phyloP scores from a whole-genome alignment of 441 rosid genomes.

The Brassica balearica region DNA sequence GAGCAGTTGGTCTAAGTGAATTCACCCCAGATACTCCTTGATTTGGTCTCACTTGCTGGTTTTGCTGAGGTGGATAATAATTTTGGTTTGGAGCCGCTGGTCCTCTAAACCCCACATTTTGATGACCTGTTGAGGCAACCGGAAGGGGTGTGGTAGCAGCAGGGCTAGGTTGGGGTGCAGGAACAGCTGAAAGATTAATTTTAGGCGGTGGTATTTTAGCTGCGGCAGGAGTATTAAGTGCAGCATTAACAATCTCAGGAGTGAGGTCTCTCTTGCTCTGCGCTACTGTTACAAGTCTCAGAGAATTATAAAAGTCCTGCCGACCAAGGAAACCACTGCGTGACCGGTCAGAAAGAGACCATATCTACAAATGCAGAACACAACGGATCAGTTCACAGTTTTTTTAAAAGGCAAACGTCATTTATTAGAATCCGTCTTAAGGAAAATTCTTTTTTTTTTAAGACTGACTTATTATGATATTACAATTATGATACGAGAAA shows the following conservation, averaged over 20 bases:
- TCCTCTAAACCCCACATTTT: conserved; percentile 65
- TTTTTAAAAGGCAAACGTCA: background rate
- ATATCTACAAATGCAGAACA: conserved; percentile 60
- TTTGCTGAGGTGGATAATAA: conserved; percentile 63
- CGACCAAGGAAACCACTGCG: conserved; percentile 78
- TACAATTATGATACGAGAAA: too few species aligned
- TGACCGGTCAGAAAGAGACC: conserved; percentile 84
- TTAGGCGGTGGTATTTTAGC: conserved; percentile 93
- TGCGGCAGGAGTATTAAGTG: conserved; percentile 89
- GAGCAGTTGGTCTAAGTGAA: conserved; percentile 48
- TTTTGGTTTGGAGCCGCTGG: conserved; percentile 65
- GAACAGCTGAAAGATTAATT: conserved; percentile 67
- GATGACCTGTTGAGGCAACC: conserved; percentile 44
- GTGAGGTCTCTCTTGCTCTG: conserved; percentile 94
- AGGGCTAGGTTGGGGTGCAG: conserved; percentile 53
- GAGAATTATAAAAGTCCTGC: conserved; percentile 83
- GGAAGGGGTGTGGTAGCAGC: conserved; percentile 55
- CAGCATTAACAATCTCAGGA: conserved; percentile 93
- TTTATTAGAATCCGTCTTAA: conserved; percentile 13
- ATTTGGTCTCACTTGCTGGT: conserved; percentile 52
- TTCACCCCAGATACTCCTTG: conserved; percentile 47
- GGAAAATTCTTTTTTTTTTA: too few species aligned
- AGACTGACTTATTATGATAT: too few species aligned
- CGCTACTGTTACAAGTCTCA: conserved; percentile 95
- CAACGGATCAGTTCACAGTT: conserved; percentile 28